Conservation (phyloP, 192 early-diverging fungal genomes). For the Gryganskiella cystojenkinii region DNA sequence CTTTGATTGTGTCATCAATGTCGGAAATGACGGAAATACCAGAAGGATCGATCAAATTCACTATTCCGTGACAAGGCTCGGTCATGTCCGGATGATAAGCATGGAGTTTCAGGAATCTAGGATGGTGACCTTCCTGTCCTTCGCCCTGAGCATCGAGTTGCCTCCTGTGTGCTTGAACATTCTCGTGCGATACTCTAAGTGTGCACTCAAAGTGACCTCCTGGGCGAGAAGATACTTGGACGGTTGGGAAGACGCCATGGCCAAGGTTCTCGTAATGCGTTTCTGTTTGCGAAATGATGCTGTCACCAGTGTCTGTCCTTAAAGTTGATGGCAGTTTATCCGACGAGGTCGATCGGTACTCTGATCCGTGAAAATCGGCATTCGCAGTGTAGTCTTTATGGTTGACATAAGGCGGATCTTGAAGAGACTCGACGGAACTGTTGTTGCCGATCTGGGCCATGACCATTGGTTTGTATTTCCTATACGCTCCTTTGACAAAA, state of each 20-base stretch:
- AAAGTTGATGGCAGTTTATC: neutral
- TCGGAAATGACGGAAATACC: constrained; percentile 85
- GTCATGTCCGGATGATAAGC: constrained; percentile 40
- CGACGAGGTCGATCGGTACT: neutral
- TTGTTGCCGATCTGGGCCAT: constrained; percentile 27
- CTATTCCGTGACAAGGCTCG: constrained; percentile 47
- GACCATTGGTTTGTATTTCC: constrained; percentile 44
- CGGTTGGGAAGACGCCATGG: constrained; percentile 29
- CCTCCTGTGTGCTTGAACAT: constrained; percentile 50
- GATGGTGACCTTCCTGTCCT: constrained; percentile 22
- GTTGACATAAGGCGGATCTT: neutral
- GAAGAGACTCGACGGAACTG: constrained; percentile 6
- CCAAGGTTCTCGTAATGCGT: constrained; percentile 30
- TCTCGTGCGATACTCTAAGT: constrained; percentile 26
- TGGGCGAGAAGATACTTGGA: constrained; percentile 30
- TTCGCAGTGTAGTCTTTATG: too few species aligned
- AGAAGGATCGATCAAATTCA: constrained; percentile 69
- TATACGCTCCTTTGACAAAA: constrained; percentile 17
- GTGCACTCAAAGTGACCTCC: constrained; percentile 50
- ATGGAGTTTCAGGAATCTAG: constrained; percentile 20
- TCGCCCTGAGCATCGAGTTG: constrained; percentile 7
- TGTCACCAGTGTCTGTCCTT: constrained; percentile 15
- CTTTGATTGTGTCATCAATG: constrained; percentile 95
- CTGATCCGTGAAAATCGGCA: constrained; percentile 8
- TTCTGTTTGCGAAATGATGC: neutral